Evolutionary conservation across 2,329 filamentous ascomycete species (phyloP).

Genomic region (Juglanconis oblonga): DNA sequence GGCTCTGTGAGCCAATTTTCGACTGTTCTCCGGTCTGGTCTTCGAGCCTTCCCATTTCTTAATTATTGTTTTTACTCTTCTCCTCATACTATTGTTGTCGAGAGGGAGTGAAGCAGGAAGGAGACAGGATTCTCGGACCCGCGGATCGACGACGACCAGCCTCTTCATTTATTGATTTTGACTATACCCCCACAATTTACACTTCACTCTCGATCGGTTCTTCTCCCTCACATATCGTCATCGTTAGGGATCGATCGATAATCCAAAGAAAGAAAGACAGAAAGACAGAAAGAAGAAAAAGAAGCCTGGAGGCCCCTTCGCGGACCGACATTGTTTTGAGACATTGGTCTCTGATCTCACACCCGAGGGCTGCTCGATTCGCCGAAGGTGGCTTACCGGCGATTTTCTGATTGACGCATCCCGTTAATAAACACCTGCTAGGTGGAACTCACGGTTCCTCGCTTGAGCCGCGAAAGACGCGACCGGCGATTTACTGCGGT

Average conservation of each 20-base stretch:
- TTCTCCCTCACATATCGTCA: neutral
- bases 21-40: neutral
- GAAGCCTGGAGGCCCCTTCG: neutral
- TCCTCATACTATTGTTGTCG: neutral
- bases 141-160: constrained; percentile 5
- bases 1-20: constrained; percentile 14
- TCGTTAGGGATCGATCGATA: neutral
- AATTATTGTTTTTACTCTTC: neutral
- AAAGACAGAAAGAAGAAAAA: neutral
- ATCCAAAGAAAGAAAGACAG: neutral
- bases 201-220: neutral
- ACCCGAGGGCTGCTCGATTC: neutral
- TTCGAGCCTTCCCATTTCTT: neutral
- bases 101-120: neutral
- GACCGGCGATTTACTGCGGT: neutral
- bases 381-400: neutral
- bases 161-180: neutral
- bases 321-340: neutral
- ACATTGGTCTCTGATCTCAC: constrained; percentile 11
- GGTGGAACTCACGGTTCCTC: constrained; percentile 7
- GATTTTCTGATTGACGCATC: neutral
- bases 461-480: neutral
- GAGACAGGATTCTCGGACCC: neutral
- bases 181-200: neutral
- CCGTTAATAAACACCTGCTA: neutral